A percentile compares a stretch with the other conserved stretches of the same genome.
Conservation (phyloP, 2,329 filamentous ascomycete species). For the Sarocladium brachiariae region DNA sequence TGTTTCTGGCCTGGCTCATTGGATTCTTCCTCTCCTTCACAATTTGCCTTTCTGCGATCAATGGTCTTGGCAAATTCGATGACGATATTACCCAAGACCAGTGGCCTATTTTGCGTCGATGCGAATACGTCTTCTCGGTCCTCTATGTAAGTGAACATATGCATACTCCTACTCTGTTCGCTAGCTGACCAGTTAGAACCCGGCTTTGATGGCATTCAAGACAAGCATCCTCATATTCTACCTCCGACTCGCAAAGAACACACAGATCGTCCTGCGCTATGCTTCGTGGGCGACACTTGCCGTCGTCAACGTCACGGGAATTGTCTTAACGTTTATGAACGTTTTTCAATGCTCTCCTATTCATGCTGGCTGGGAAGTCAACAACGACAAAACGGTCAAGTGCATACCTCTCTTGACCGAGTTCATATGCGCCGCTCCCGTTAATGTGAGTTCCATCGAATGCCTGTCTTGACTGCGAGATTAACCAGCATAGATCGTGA, state of each 20-base stretch:
- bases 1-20: constrained; percentile 70
- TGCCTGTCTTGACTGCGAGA: background rate
- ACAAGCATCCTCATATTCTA: constrained; percentile 92
- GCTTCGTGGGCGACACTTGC: constrained; percentile 74
- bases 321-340: constrained; percentile 77
- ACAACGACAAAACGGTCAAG: constrained; percentile 21
- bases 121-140: constrained; percentile 59
- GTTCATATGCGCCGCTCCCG: constrained; percentile 69
- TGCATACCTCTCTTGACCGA: constrained; percentile 56
- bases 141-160: constrained; percentile 55
- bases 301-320: constrained; percentile 71
- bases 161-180: too few species aligned
- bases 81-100: constrained; percentile 46
- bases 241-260: constrained; percentile 71
- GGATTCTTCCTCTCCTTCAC: constrained; percentile 61
- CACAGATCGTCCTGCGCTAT: constrained; percentile 67
- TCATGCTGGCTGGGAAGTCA: constrained; percentile 55
- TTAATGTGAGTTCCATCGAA: constrained; percentile 52
- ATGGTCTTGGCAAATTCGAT: constrained; percentile 65
- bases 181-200: constrained; percentile 58
- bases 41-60: constrained; percentile 56
- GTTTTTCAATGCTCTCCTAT: constrained; percentile 80
- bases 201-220: constrained; percentile 84
- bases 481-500: constrained; percentile 53
- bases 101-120: constrained; percentile 44